These are phyloP conservation scores for Xylaria sp. DNA, from an alignment of 2,329 filamentous ascomycete species.

Conservation along the genomic window DNA sequence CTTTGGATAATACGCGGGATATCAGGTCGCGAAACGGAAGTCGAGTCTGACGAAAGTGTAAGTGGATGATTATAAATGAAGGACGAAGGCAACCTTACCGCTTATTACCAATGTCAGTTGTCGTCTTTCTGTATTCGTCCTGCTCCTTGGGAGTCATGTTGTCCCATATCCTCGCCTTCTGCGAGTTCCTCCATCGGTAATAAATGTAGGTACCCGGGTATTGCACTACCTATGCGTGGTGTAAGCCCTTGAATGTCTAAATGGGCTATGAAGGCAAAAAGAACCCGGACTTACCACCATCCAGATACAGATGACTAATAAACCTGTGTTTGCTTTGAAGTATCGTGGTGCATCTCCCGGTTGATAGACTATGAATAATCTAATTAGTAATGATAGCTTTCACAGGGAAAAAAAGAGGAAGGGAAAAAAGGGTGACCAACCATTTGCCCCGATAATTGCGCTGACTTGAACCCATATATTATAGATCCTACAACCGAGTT, in stretches of 20 bases:
- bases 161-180: slow-evolving; percentile 47
- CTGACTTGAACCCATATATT: slow-evolving; percentile 53
- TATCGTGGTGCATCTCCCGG: slow-evolving; percentile 44
- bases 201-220: slow-evolving; percentile 47
- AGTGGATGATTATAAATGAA: not conserved
- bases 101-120: slow-evolving; percentile 52
- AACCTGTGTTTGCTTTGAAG: slow-evolving; percentile 46
- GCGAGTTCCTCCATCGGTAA: slow-evolving; percentile 46
- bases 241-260: slow-evolving; percentile 14
- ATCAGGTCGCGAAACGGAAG: slow-evolving; percentile 36
- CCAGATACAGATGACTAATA: slow-evolving; percentile 46
- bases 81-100: slow-evolving; percentile 37
- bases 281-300: slow-evolving; percentile 44
- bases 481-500: slow-evolving; percentile 50
- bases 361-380: slow-evolving; percentile 42
- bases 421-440: slow-evolving; percentile 30
- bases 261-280: not conserved
- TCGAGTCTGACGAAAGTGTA: slow-evolving; percentile 27
- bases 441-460: slow-evolving; percentile 47
- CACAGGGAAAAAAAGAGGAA: not conserved
- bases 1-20: not conserved
- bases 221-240: slow-evolving; percentile 41
- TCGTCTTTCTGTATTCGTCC: slow-evolving; percentile 50
- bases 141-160: slow-evolving; percentile 48
- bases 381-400: slow-evolving; percentile 16